Evolutionary conservation across 306 rosid genomes (phyloP), one percentile per base, ranked within the genome.

Genomic region (Chamaecrista fasciculata): DNA sequence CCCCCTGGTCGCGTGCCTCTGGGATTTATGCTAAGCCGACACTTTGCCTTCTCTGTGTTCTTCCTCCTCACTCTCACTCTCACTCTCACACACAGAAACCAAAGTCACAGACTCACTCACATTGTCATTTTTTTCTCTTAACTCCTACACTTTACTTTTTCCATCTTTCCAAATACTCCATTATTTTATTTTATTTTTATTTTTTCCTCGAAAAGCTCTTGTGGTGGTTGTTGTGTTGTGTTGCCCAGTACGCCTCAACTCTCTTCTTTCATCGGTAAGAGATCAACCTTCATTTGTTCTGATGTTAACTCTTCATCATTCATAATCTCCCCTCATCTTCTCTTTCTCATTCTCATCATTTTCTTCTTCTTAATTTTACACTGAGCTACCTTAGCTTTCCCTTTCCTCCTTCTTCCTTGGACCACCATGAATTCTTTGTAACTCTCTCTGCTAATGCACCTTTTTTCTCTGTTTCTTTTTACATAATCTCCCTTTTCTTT

Each of bases 81-180:
- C n/a, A n/a, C n/a, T n/a, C 43, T 8, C 68, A 15, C 37, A n/a
- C 68, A 50, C 3, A 10, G 50, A 62, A 62, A 62, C 4, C 46
- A 62, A 5, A 12, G 26, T 63, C n/a, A 24, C 56, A 15, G 23
- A 0, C 24, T 26, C 26, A 0, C 24, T 26, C 26, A 26, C 44
- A 1, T 1, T 16, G 9, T 37, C 34, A 1, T 23, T 51, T 31
- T 23, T 51, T 31, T 58, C 66, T 11, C 52, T 61, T n/a, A 8
- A 53, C 58, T 59, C 71, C 20, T 18, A 40, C 68, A 0, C 58
- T 33, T 7, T 15, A 5, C 78, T 62, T 31, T 80, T 76, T 37
- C 82, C 78, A 20, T 60, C 79, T 48, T 66, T 72, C 64, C 56
- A 68, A n/a, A n/a, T n/a, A n/a, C n/a, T n/a, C n/a, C 81, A 72